A percentile compares a stretch with the other conserved stretches of the same genome.
Evolutionary conservation across 2,329 filamentous ascomycete species (phyloP).

Genomic region (Amauroascus verrucosus): DNA sequence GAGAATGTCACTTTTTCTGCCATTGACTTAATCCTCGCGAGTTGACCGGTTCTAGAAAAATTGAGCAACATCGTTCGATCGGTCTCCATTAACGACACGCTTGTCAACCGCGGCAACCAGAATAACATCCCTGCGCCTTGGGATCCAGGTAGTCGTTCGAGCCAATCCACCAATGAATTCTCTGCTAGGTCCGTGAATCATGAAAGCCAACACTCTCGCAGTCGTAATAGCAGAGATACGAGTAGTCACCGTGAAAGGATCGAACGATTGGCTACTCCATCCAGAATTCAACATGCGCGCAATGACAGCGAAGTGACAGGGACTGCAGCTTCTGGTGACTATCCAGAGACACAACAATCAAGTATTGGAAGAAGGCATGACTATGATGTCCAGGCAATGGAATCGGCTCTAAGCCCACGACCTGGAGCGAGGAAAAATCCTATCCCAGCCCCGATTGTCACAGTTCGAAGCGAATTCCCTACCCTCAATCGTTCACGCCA

Average conservation of each 20-base stretch:
- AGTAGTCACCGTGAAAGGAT: constrained; percentile 36
- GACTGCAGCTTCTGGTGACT: constrained; percentile 64
- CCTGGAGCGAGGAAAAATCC: constrained; percentile 62
- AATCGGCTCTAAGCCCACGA: constrained; percentile 66
- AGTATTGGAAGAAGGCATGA: constrained; percentile 66
- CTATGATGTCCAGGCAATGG: constrained; percentile 94
- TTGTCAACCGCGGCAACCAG: constrained; percentile 39
- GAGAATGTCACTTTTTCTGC: background rate
- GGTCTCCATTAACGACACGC: constrained; percentile 56
- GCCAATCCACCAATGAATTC: constrained; percentile 27
- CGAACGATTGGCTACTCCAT: constrained; percentile 35
- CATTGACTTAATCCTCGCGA: background rate
- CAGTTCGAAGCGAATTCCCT: constrained; percentile 90
- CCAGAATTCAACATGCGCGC: constrained; percentile 50
- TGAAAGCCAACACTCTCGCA: constrained; percentile 23
- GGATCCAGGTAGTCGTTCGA: constrained; percentile 31
- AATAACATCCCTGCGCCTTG: constrained; percentile 57
- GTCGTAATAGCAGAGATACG: constrained; percentile 35
- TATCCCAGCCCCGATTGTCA: constrained; percentile 84
- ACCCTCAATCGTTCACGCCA: constrained; percentile 85
- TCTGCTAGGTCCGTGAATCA: constrained; percentile 16
- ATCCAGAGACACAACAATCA: constrained; percentile 62
- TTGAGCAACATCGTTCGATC: constrained; percentile 86
- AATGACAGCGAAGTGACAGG: constrained; percentile 72
- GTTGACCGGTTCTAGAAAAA: constrained; percentile 56